Base-by-base conservation (phyloP, 805 yeast species). In the Nakazawaea molendinolei region DNA sequence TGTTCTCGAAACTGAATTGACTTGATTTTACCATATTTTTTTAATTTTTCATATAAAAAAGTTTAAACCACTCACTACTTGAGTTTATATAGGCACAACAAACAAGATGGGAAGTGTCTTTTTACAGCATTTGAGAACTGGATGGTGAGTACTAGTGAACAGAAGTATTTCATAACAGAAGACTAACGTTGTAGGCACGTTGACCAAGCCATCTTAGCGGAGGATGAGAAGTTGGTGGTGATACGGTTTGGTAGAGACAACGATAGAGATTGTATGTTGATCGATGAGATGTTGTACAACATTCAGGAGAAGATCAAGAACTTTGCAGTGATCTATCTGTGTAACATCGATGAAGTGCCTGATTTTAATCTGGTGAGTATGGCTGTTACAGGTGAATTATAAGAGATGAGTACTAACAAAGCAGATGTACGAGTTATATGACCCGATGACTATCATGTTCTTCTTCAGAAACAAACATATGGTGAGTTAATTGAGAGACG, bases 181-280 rank as follows among this genome's bases (percentile, higher is more conserved):
- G 17, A 27, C 29, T 27, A 27, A 27, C 29, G 10, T 19, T 20
- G 13, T 25, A 53, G 62, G 97, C 98, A 92, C 52, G 97, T 92
- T 22, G 98, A 92, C 60, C 97, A 92, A 53, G 95, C 98, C 5
- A 92, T 92, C 25, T 66, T 92, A 16, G 76, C 86, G 6, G 98
- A 92, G 52, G 94, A 84, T 40, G 95, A 86, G 34, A 62, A 95
- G 40, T 58, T 92, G 6, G 97, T 92, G 18, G 79, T 89, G 8
- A 74, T 92, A 13, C 66, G 98, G 24, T 92, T 92, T 55, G 98
- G 98, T 1, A 63, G 81, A 28, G 95, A 84, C 43, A 58, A 65
- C 36, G 85, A 82, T 44, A 68, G 73, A 32, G 84, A 80, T 30
- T 86, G 96, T 51, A 80, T 87, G 87, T 61, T 76, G 29, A 86